A percentile compares a stretch with the other conserved stretches of the same genome.
Conservation (phyloP, 352 stramenopile species). For the Thalassiosira sp. region DNA sequence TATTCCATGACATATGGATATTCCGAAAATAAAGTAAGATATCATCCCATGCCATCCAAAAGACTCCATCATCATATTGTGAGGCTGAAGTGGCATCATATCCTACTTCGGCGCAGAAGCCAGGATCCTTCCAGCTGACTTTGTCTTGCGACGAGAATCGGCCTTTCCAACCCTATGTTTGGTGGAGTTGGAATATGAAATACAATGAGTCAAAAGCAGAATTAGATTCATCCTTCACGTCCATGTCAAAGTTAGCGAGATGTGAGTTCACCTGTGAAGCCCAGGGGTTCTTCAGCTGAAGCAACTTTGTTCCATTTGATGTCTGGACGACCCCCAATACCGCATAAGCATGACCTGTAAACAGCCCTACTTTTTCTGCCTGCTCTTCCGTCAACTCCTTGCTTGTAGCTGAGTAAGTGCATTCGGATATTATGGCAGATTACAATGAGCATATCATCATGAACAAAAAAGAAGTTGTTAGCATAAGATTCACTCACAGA, state of each 20-base stretch:
- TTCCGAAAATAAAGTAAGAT: slow-evolving; percentile 91
- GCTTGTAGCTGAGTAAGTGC: no score
- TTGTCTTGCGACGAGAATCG: slow-evolving; percentile 83
- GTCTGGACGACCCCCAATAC: slow-evolving; percentile 88
- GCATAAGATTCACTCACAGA: no score
- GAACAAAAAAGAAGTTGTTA: no score
- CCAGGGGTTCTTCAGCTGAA: slow-evolving; percentile 97
- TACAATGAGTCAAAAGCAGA: slow-evolving; percentile 5
- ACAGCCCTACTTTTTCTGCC: slow-evolving; percentile 87
- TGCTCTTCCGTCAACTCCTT: slow-evolving; percentile 71
- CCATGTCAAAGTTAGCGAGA: no score
- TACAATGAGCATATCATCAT: no score
- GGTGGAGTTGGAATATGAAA: neutral
- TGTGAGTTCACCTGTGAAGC: slow-evolving; percentile 47
- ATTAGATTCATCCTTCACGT: neutral
- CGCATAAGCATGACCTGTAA: slow-evolving; percentile 95
- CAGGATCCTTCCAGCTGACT: slow-evolving; percentile 63
- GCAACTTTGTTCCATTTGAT: slow-evolving; percentile 73
- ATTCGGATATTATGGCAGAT: no score
- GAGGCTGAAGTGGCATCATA: slow-evolving; percentile 57
- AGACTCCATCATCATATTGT: slow-evolving; percentile 90
- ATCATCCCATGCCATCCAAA: slow-evolving; percentile 94
- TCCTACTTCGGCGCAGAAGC: slow-evolving; percentile 63
- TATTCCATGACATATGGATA: slow-evolving; percentile 93
- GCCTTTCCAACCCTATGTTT: slow-evolving; percentile 80